phyloP scores from a whole-genome alignment of 495 filamentous ascomycete genomes.

The Pyronema omphalodes region DNA sequence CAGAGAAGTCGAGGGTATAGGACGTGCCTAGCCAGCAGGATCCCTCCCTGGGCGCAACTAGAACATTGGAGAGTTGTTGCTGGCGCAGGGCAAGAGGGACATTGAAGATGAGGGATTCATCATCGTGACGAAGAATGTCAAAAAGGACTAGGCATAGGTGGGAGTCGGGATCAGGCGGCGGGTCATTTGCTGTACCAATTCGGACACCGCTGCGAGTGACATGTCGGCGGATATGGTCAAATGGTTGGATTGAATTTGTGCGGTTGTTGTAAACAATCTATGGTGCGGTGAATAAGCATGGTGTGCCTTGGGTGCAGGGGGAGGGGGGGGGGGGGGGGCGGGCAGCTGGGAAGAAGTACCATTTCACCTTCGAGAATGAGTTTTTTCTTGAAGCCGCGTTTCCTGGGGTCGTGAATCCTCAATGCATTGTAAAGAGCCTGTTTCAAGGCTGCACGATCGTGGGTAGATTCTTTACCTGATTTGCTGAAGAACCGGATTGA shows the following conservation, averaged over 20 bases:
- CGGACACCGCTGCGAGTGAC: conserved; percentile 53
- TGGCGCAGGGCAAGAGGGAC: conserved; percentile 43
- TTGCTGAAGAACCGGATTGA: conserved; percentile 73
- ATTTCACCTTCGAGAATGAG: conserved; percentile 76
- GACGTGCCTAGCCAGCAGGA: conserved; percentile 30
- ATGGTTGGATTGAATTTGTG: conserved; percentile 37
- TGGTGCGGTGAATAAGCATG: no score
- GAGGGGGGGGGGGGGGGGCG: no score
- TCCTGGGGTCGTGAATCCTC: conserved; percentile 32
- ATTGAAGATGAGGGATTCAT: conserved; percentile 39
- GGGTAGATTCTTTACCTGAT: conserved; percentile 72
- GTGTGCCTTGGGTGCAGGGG: no score
- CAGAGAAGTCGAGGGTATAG: conserved; percentile 40
- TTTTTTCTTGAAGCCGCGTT: conserved; percentile 37
- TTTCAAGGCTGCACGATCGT: conserved; percentile 39
- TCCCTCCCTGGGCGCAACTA: conserved; percentile 39
- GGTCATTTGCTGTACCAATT: conserved; percentile 45
- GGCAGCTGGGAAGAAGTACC: conserved; percentile 39
- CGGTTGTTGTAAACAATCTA: conserved; percentile 35
- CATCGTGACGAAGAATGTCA: conserved; percentile 55
- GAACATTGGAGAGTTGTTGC: conserved; percentile 33
- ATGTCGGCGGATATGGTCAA: conserved; percentile 67
- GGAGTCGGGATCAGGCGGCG: conserved; percentile 7
- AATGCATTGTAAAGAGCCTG: conserved; percentile 38
- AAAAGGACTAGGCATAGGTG: conserved; percentile 74